phyloP scores from a whole-genome alignment of 2,329 filamentous ascomycete genomes.

The Shiraia sp. region DNA sequence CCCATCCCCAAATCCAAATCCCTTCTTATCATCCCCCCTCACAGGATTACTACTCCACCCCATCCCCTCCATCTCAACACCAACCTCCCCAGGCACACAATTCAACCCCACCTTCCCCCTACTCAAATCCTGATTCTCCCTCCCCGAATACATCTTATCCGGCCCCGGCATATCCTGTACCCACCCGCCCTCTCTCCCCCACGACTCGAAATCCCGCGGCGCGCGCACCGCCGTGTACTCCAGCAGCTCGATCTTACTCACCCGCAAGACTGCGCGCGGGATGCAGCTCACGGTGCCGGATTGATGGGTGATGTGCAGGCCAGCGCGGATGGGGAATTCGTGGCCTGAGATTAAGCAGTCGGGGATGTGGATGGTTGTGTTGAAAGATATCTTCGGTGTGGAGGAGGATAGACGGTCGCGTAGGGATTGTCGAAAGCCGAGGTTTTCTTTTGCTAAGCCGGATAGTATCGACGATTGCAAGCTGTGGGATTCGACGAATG shows the following conservation, averaged over 20 bases:
- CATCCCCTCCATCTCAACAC: too few relatives aligned
- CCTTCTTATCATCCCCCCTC: too few relatives aligned
- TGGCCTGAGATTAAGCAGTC: slow-evolving; percentile 16
- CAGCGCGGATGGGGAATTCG: slow-evolving; percentile 22
- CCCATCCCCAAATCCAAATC: slow-evolving; percentile 3
- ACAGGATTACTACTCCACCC: too few relatives aligned
- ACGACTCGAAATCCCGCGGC: too few relatives aligned
- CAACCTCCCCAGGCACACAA: too few relatives aligned
- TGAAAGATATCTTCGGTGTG: slow-evolving; percentile 28
- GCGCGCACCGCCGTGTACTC: slow-evolving; percentile 4
- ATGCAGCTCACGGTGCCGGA: slow-evolving; percentile 27
- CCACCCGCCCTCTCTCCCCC: too few relatives aligned
- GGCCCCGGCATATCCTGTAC: not conserved
- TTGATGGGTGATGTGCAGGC: slow-evolving; percentile 19
- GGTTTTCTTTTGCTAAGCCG: slow-evolving; percentile 7
- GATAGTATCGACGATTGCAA: slow-evolving; percentile 19
- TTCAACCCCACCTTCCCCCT: too few relatives aligned
- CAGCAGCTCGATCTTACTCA: slow-evolving; percentile 15
- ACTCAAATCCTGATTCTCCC: not conserved
- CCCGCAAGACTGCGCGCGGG: too few relatives aligned
- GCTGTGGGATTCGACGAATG: slow-evolving; percentile 14
- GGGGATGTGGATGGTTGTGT: slow-evolving; percentile 17
- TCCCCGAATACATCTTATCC: not conserved
- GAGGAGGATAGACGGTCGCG: slow-evolving; percentile 22
- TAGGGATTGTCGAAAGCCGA: slow-evolving; percentile 26